phyloP scores from a whole-genome alignment of 257 asterid genomes.

The Apocynum venetum region DNA sequence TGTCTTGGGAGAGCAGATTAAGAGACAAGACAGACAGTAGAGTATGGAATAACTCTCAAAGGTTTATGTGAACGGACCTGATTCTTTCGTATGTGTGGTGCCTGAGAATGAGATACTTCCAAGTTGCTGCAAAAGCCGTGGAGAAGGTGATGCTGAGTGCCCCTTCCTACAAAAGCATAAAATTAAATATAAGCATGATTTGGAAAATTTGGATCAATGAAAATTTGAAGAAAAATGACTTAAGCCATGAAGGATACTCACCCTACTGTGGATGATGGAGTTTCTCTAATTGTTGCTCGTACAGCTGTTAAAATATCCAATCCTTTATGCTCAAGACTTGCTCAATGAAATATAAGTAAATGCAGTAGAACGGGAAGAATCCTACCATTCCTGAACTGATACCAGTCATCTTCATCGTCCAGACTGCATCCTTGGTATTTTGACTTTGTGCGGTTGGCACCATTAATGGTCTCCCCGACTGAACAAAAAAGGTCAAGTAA shows the following conservation, averaged over 20 bases:
- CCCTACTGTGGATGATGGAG: constrained; percentile 55
- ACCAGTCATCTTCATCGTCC: constrained; percentile 69
- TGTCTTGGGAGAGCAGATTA: not conserved
- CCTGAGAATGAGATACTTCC: constrained; percentile 57
- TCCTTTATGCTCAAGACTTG: not conserved
- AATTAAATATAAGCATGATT: not conserved
- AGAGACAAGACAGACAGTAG: constrained; percentile 1
- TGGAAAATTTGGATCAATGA: not conserved
- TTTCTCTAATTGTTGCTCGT: constrained; percentile 62
- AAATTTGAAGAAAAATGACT: not conserved
- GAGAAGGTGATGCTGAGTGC: constrained; percentile 51
- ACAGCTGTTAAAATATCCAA: constrained; percentile 39
- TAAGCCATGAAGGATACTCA: constrained; percentile 24
- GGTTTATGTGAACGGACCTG: constrained; percentile 41
- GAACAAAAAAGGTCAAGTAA: constrained; percentile 8
- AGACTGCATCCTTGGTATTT: constrained; percentile 60
- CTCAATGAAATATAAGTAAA: not conserved
- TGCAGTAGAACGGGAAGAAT: not conserved
- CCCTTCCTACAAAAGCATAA: constrained; percentile 40
- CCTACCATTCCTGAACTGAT: constrained; percentile 67
- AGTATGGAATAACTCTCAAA: not conserved
- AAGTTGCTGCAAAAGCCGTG: constrained; percentile 39
- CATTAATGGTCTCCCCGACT: constrained; percentile 77
- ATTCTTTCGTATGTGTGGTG: constrained; percentile 42
- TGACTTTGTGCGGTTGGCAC: constrained; percentile 45